Evolutionary conservation across 2,329 filamentous ascomycete genomes (phyloP).

Genomic region (Neofusicoccum kwambonambiense): DNA sequence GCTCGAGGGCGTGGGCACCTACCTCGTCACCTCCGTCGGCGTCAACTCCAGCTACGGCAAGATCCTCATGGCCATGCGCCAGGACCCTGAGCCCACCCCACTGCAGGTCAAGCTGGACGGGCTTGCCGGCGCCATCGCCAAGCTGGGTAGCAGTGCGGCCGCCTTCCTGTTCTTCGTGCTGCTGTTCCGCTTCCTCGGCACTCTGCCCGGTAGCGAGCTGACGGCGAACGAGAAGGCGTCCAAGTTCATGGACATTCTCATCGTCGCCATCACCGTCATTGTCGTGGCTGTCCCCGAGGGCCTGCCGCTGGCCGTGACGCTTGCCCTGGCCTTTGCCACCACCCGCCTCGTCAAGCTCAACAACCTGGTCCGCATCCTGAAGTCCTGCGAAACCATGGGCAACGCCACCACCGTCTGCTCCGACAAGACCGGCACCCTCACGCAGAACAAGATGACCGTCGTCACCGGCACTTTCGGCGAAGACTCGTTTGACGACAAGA

Average conservation of each 20-base stretch:
- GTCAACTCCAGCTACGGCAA: constrained; percentile 56
- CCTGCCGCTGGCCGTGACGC: constrained; percentile 35
- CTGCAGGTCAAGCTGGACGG: constrained; percentile 55
- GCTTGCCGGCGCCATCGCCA: constrained; percentile 53
- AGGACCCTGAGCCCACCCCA: constrained; percentile 54
- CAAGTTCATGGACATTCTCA: constrained; percentile 43
- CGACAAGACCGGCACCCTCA: constrained; percentile 42
- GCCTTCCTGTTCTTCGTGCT: constrained; percentile 37
- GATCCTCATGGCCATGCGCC: constrained; percentile 56
- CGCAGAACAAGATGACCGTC: constrained; percentile 47
- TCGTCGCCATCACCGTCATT: constrained; percentile 43
- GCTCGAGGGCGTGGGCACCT: constrained; percentile 55
- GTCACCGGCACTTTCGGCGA: constrained; percentile 36
- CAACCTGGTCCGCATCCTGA: constrained; percentile 35
- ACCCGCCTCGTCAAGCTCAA: constrained; percentile 37
- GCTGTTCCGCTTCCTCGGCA: constrained; percentile 36
- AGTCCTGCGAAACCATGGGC: constrained; percentile 36
- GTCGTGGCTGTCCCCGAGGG: constrained; percentile 44
- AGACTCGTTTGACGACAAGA: constrained; percentile 50
- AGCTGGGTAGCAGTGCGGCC: constrained; percentile 40
- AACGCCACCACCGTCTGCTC: constrained; percentile 38
- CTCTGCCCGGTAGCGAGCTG: constrained; percentile 24
- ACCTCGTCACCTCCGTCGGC: constrained; percentile 55
- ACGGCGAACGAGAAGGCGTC: constrained; percentile 32
- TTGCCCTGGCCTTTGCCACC: constrained; percentile 38